Percentiles rank a stretch among this genome's conserved stretches.
Evolutionary conservation across 352 stramenopile genomes (phyloP).

Genomic region (Phytopythium vexans): DNA sequence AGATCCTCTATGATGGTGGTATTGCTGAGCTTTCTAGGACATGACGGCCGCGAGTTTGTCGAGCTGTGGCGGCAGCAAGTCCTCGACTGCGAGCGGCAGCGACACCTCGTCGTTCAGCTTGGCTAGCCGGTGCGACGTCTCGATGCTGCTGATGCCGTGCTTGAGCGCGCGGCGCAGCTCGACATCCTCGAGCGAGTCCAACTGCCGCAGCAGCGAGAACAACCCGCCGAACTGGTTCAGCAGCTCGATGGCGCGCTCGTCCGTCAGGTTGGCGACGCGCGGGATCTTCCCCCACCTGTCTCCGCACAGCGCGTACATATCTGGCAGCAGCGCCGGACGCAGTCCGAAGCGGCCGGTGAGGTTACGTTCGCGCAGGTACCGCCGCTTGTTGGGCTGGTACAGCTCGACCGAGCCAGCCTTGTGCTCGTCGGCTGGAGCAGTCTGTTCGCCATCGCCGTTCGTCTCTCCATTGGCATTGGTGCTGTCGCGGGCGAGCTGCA

Average conservation of each 20-base stretch:
- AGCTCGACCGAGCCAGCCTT: slow-evolving; percentile 36
- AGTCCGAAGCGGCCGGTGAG: slow-evolving; percentile 57
- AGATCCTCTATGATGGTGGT: no score
- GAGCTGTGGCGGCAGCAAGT: slow-evolving; percentile 41
- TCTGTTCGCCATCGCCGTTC: not conserved
- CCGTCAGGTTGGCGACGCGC: slow-evolving; percentile 48
- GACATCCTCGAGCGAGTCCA: slow-evolving; percentile 57
- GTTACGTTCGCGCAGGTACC: slow-evolving; percentile 62
- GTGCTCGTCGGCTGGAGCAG: not conserved
- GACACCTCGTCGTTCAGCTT: slow-evolving; percentile 52
- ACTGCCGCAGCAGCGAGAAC: slow-evolving; percentile 49
- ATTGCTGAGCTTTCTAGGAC: not conserved
- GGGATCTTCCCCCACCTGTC: slow-evolving; percentile 67
- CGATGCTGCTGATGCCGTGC: slow-evolving; percentile 65
- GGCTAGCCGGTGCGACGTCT: slow-evolving; percentile 74
- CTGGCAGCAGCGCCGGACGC: slow-evolving; percentile 45
- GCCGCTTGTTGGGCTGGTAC: slow-evolving; percentile 71
- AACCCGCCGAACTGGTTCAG: slow-evolving; percentile 61
- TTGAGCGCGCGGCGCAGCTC: slow-evolving; percentile 60
- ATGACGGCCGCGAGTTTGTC: slow-evolving; percentile 1
- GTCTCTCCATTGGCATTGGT: not conserved
- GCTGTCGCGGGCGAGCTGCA: slow-evolving; percentile 46
- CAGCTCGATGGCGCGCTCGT: slow-evolving; percentile 56
- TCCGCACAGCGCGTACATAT: slow-evolving; percentile 65
- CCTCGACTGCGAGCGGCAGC: slow-evolving; percentile 46